Evolutionary conservation across 2,329 filamentous ascomycete genomes (phyloP).

Genomic region (Aureobasidium vineae): DNA sequence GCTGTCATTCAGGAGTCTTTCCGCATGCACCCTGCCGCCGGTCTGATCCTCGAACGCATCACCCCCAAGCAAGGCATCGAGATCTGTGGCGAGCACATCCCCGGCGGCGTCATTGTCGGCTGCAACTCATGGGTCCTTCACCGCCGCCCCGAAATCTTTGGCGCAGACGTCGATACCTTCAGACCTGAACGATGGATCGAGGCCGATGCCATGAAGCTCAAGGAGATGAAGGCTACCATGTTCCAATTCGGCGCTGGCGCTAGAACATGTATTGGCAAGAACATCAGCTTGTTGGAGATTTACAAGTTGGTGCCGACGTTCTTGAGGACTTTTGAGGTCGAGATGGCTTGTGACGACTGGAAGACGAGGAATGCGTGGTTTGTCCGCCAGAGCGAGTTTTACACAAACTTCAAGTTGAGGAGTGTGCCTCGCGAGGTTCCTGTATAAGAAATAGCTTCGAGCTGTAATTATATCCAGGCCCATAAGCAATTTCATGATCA

Average conservation of each 20-base stretch:
- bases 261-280: slow-evolving; percentile 64
- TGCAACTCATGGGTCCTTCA: slow-evolving; percentile 75
- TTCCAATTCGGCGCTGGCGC: slow-evolving; percentile 66
- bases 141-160: slow-evolving; percentile 65
- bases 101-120: slow-evolving; percentile 70
- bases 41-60: slow-evolving; percentile 69
- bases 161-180: slow-evolving; percentile 61
- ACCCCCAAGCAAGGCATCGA: slow-evolving; percentile 64
- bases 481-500: not conserved
- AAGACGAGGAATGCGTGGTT: slow-evolving; percentile 56
- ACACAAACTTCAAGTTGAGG: slow-evolving; percentile 44
- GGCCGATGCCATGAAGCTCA: slow-evolving; percentile 55
- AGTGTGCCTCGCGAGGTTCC: slow-evolving; percentile 27
- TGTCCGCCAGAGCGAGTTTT: slow-evolving; percentile 49
- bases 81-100: slow-evolving; percentile 61
- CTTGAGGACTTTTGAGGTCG: slow-evolving; percentile 61
- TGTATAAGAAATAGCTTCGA: not conserved
- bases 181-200: slow-evolving; percentile 67
- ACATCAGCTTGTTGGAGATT: slow-evolving; percentile 51
- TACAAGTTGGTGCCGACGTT: slow-evolving; percentile 57
- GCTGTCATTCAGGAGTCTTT: slow-evolving; percentile 77
- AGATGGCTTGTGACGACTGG: slow-evolving; percentile 47
- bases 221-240: slow-evolving; percentile 68
- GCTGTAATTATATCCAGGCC: not conserved
- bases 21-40: slow-evolving; percentile 70